Evolutionary conservation across 495 filamentous ascomycete genomes (phyloP), one percentile per base, ranked within the genome.

Genomic region (Aspergillus panamensis): DNA sequence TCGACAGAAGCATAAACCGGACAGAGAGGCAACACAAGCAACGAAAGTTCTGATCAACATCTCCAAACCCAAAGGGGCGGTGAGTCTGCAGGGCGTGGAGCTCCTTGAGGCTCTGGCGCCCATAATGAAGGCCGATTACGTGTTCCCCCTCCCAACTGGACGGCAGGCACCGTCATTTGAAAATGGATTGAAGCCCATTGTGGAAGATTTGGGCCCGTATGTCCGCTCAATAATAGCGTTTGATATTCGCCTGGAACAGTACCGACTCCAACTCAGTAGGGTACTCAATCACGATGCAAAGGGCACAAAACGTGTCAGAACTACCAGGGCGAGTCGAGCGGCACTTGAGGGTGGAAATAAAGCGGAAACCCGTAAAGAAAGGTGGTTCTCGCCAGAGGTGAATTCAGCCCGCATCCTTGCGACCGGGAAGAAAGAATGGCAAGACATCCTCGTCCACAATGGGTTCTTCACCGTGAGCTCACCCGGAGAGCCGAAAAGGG

Each of bases 311-410:
- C 80, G 83, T 16, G 79, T 84, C 64, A 75, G 94, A 21, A 92
- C 80, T 0, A 97, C 94, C 0, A 75, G 92, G 42, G 83, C 90
- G 19, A 89, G 89, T 29, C 82, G 91, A 37, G 89, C 88, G 12
- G 95, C 93, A 0, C 77, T 92, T 0, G 92, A 96, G 63, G 92
- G 92, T 16, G 86, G 91, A 1, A 79, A 79, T 44, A 84, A 94
- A 62, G 81, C 84, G 37, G 84, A 77, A 2, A 90, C 84, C 16
- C 81, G 90, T 48, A 83, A 82, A 51, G 91, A 94, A 68, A 80
- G 81, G 50, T 96, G 91, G 84, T 93, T 96, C 68, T 77, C 82
- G n/a, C 76, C 76, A 20, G 77, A 83, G 6, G 68, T 88, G 10
- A 87, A 93, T 59, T 76, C 84, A 8, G 67, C 75, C 8, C 65